Evolutionary conservation across 164 flowering plant species (phyloP), one percentile per base, ranked within the genome.

Genomic region (Houttuynia cordata): DNA sequence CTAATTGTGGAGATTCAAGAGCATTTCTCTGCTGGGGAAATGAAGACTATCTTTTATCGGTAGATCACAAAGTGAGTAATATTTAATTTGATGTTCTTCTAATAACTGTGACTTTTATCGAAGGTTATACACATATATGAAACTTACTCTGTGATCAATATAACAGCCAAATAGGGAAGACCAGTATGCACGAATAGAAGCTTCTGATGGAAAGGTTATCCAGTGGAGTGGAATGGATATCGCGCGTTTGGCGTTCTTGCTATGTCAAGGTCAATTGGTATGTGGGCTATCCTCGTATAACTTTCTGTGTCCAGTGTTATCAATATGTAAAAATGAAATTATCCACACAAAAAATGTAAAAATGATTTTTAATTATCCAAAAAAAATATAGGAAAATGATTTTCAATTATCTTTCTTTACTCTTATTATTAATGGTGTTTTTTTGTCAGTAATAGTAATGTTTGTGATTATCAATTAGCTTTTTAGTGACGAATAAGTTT

Each of bases 221-320:
- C 79, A 81, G 59, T 94, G n/a, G n/a, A n/a, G n/a, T n/a, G 99
- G 99, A 80, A 85, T 55, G 97, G 97, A 9, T 73, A 70, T 25
- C 90, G 96, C 51, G 96, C 90, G 63, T 86, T 79, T 57, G 99
- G 97, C 60, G 95, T 94, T 59, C 97, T 94, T 59, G 97, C 96
- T 30, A 84, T 70, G 79, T 73, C 66, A 23, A 65, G 63, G 57
- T 58, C 67, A 34, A 71, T 74, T 40, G 78, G 78, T 74, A 68
- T 39, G 71, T 59, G 7, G n/a, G 25, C 37, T 22, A 54, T 54
- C 17, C 17, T 45, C 17, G 8, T 53, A 10, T 53, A 20, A 22
- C 21, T 51, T 15, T 51, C 19, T 10, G 20, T 15, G 24, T 10
- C 24, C 56, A n/a, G 24, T 20, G 24, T 21, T 12, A 10, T 14